phyloP scores from a whole-genome alignment of 495 filamentous ascomycete genomes.

The Xylaria acuta region DNA sequence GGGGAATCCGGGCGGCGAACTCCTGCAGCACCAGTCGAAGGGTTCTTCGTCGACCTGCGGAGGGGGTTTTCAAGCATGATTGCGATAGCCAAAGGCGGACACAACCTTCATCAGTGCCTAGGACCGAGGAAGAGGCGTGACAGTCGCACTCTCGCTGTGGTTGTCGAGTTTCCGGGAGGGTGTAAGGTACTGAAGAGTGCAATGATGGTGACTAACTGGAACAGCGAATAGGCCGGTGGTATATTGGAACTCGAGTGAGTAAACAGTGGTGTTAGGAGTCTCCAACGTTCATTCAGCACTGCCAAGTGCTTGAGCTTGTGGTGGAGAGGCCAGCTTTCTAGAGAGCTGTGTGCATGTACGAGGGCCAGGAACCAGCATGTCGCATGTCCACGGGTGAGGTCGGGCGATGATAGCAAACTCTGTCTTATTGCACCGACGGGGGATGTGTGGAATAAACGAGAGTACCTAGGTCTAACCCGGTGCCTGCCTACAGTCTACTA shows the following conservation, averaged over 20 bases:
- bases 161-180: background rate
- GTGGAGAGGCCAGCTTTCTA: background rate
- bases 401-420: background rate
- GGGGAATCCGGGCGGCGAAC: constrained; percentile 9
- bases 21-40: background rate
- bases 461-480: background rate
- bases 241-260: background rate
- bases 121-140: background rate
- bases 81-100: too few relatives aligned
- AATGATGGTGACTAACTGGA: background rate
- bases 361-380: constrained; percentile 6
- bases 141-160: background rate
- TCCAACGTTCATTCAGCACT: background rate
- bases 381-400: background rate
- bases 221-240: background rate
- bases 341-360: too few relatives aligned
- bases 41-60: background rate
- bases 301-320: background rate
- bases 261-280: background rate
- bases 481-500: too few relatives aligned
- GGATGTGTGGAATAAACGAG: background rate
- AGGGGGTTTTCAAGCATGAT: constrained; percentile 21
- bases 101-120: background rate
- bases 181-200: background rate
- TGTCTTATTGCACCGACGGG: background rate